phyloP scores from a whole-genome alignment of 1,139 yeast genomes.

The Sugiyamaella neomexicana region DNA sequence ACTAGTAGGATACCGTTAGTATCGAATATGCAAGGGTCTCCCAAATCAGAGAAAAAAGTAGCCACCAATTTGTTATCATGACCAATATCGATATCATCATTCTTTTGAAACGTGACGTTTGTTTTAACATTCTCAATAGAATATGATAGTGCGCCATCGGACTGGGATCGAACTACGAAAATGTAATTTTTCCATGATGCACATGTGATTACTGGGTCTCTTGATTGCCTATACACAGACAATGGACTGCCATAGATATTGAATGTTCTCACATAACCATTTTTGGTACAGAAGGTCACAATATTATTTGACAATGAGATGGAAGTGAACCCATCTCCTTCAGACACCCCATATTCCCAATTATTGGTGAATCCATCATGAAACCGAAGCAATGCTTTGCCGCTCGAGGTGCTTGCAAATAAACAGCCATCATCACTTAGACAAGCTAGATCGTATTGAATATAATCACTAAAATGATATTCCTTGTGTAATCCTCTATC shows the following conservation, averaged over 20 bases:
- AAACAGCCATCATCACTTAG: constrained; percentile 66
- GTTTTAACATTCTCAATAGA: constrained; percentile 43
- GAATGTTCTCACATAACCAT: constrained; percentile 57
- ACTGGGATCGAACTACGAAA: constrained; percentile 43
- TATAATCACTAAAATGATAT: constrained; percentile 79
- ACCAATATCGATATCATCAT: constrained; percentile 41
- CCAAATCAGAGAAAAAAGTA: constrained; percentile 77
- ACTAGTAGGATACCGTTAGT: constrained; percentile 71
- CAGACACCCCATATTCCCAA: constrained; percentile 45
- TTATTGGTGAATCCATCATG: constrained; percentile 39
- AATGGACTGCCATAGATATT: constrained; percentile 58
- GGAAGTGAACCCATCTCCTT: constrained; percentile 51
- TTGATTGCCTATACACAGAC: constrained; percentile 50
- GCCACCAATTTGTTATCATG: constrained; percentile 43
- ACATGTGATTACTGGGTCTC: constrained; percentile 54
- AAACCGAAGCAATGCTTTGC: constrained; percentile 36
- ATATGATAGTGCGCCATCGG: constrained; percentile 35
- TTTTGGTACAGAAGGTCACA: constrained; percentile 55
- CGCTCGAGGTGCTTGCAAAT: constrained; percentile 48
- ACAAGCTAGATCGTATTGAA: constrained; percentile 72
- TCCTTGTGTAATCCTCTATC: constrained; percentile 79
- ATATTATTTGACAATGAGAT: constrained; percentile 53
- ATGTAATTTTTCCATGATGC: constrained; percentile 51
- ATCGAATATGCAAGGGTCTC: constrained; percentile 85
- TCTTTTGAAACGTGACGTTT: constrained; percentile 43